Evolutionary conservation across 176 grass and related monocot genomes (phyloP).

Genomic region (Elaeis guineensis): DNA sequence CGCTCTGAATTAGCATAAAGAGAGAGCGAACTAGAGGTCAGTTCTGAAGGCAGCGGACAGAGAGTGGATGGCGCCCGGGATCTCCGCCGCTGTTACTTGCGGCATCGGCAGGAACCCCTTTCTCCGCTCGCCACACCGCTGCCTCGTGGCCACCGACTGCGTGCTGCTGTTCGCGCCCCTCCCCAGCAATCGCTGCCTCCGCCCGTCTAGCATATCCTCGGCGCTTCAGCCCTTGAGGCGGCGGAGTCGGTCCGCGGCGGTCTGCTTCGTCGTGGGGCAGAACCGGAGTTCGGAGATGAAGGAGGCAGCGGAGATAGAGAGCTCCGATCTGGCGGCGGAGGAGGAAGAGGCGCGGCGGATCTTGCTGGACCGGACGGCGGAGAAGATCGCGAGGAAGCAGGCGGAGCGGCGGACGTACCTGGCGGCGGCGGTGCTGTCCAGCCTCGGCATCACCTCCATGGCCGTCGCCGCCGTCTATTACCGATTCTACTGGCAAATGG

Average conservation of each 20-base stretch:
- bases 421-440: conserved; percentile 85
- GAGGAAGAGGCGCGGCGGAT: too few relatives aligned
- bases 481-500: conserved; percentile 99
- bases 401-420: conserved; percentile 84
- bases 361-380: conserved; percentile 3
- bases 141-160: background rate
- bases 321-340: background rate
- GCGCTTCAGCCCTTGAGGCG: background rate
- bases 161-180: background rate
- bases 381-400: conserved; percentile 57
- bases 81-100: background rate
- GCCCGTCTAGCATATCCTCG: background rate
- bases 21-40: too few relatives aligned
- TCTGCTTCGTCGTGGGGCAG: conserved; percentile 7
- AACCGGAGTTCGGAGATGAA: too few relatives aligned
- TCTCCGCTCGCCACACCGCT: background rate
- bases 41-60: too few relatives aligned
- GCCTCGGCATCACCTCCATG: conserved; percentile 95
- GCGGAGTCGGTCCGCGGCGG: background rate
- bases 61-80: background rate
- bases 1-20: too few relatives aligned
- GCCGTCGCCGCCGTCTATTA: conserved; percentile 82
- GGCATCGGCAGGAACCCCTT: background rate
- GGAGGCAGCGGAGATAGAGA: background rate
- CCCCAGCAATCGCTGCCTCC: too few relatives aligned